Evolutionary conservation across 257 asterid genomes (phyloP), one percentile per base, ranked within the genome.

Genomic region (Jacaranda mimosifolia): DNA sequence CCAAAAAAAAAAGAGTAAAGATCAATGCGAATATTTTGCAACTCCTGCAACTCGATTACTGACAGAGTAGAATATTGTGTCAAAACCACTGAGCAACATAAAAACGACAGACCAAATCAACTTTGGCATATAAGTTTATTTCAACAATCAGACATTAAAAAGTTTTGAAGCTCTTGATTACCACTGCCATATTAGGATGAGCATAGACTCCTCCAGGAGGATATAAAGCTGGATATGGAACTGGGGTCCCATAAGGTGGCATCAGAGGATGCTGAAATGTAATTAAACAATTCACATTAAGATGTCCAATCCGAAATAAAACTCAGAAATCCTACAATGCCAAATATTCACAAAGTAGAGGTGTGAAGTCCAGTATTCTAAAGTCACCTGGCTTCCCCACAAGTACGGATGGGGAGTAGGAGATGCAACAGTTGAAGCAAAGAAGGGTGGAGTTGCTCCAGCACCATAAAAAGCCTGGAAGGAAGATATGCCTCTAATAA

Each of bases 161-260:
- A 19, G 46, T 45, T 26, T 26, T 26, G 32, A 26, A 26, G 32
- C 32, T 26, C 32, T 26, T 62, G 48, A 77, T 85, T 89, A 95
- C 99, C 98, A 17, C 75, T 66, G 90, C 85, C 89, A 93, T 88
- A 78, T 81, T 89, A 71, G 99, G 99, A 88, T 95, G 99, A 74
- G 97, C 90, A 80, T 93, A 93, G 80, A 91, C 92, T 78, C 94
- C 98, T 42, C 91, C 93, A 43, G 96, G 96, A 85, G 97, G 94
- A 88, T 91, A 95, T 19, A 95, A 49, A 79, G 97, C 92, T 74
- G 96, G 97, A 83, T 92, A 95, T 19, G 99, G 98, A 84, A 95
- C 95, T 62, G 99, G 96, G 77, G 97, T 93, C 78, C 99, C 99
- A 81, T 93, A 95, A 75, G 97, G 98, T 65, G 98, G 86, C 97